A percentile compares a stretch with the other conserved stretches of the same genome.
Evolutionary conservation across 148 eudicot species (phyloP).

Genomic region (Arctostaphylos glauca): DNA sequence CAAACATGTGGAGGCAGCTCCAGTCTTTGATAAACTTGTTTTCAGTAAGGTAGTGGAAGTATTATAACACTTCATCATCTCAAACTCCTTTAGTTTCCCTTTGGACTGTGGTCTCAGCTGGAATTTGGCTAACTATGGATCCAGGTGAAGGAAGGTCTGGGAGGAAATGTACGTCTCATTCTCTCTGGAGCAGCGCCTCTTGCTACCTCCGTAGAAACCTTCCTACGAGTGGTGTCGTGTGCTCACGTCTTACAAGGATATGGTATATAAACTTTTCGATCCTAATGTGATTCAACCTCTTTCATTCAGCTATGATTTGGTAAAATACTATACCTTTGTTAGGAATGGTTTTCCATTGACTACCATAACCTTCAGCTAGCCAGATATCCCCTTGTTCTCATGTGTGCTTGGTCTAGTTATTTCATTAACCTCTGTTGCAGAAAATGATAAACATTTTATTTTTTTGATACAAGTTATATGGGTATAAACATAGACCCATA

Average conservation of each 20-base stretch:
- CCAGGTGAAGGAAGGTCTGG: conserved; percentile 85
- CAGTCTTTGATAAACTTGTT: conserved; percentile 66
- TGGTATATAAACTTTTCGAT: conserved; percentile 37
- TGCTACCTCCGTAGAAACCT: conserved; percentile 70
- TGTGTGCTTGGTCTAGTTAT: not conserved
- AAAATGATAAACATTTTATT: not conserved
- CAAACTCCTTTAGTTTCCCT: not conserved
- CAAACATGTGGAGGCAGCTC: conserved; percentile 78
- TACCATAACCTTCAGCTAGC: not conserved
- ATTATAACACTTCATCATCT: conserved; percentile 1
- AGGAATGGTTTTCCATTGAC: not conserved
- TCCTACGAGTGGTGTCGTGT: conserved; percentile 74
- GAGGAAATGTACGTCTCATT: conserved; percentile 79
- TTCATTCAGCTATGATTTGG: not conserved
- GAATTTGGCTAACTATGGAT: conserved; percentile 15
- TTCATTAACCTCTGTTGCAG: not conserved
- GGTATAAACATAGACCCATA: not conserved
- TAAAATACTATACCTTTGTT: not conserved
- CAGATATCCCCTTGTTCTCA: not conserved
- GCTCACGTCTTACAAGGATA: conserved; percentile 97
- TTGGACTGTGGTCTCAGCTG: not conserved
- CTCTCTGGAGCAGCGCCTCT: conserved; percentile 96
- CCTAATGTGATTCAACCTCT: not conserved
- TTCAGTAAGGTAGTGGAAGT: conserved; percentile 68
- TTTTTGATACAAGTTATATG: not conserved